Conservation (phyloP, 805 yeast species). For the Metschnikowia koreensis region DNA sequence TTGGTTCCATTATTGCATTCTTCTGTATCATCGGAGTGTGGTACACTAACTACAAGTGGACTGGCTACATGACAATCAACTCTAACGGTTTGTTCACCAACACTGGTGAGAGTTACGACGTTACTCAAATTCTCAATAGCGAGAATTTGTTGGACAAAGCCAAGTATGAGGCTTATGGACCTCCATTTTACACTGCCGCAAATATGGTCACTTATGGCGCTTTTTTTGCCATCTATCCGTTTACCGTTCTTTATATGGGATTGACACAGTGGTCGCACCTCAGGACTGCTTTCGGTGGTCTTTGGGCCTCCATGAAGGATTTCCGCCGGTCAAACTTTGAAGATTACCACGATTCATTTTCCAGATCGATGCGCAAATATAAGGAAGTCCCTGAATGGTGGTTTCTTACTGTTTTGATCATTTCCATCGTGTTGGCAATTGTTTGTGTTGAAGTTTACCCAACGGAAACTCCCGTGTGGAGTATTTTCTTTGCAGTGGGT, state of each 20-base stretch:
- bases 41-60: constrained; percentile 29
- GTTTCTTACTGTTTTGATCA: constrained; percentile 30
- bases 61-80: constrained; percentile 29
- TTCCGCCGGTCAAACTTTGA: constrained; percentile 26
- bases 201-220: constrained; percentile 23
- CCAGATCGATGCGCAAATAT: constrained; percentile 35
- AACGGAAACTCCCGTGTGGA: constrained; percentile 44
- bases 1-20: constrained; percentile 25
- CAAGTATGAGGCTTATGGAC: constrained; percentile 21
- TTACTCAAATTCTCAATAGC: constrained; percentile 14
- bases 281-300: constrained; percentile 14
- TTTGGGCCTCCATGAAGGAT: constrained; percentile 16
- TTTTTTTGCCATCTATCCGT: constrained; percentile 26
- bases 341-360: constrained; percentile 33
- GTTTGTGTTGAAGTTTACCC: constrained; percentile 38
- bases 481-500: constrained; percentile 35
- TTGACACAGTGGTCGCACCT: constrained; percentile 16
- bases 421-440: constrained; percentile 34
- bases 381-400: constrained; percentile 46
- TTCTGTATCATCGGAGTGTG: constrained; percentile 27
- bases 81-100: constrained; percentile 24
- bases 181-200: constrained; percentile 25
- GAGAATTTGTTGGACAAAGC: constrained; percentile 17
- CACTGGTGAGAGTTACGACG: constrained; percentile 23
- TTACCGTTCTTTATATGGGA: constrained; percentile 23